Conservation (phyloP, 1,139 yeast species). For the Suhomyces coccinellae region DNA sequence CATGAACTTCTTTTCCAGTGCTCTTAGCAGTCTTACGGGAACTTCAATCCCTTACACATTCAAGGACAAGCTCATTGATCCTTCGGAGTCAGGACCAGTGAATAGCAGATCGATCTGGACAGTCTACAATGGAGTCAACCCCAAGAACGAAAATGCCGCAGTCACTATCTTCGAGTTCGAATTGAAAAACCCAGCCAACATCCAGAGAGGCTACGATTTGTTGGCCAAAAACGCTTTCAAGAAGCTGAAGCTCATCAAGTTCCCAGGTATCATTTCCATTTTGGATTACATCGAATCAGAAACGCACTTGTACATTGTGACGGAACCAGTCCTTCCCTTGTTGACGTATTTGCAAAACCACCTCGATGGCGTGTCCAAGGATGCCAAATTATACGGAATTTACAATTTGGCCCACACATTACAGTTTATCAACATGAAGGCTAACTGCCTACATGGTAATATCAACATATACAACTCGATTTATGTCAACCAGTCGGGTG, state of each 20-base stretch:
- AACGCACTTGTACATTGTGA: conserved; percentile 61
- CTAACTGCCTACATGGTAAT: conserved; percentile 66
- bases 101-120: conserved; percentile 47
- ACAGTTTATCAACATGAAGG: conserved; percentile 62
- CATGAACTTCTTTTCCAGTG: conserved; percentile 63
- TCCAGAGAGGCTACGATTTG: conserved; percentile 30
- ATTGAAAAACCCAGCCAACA: conserved; percentile 39
- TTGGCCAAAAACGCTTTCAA: conserved; percentile 66
- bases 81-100: conserved; percentile 27
- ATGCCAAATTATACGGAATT: conserved; percentile 58
- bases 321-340: conserved; percentile 76
- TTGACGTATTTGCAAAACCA: conserved; percentile 29
- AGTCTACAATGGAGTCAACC: conserved; percentile 48
- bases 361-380: conserved; percentile 25
- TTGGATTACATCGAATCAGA: conserved; percentile 73
- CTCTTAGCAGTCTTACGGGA: conserved; percentile 56
- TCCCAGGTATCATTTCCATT: conserved; percentile 75
- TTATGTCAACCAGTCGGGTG: conserved; percentile 65
- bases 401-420: conserved; percentile 57
- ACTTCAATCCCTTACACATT: conserved; percentile 57
- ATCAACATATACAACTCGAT: conserved; percentile 54
- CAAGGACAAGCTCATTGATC: conserved; percentile 41
- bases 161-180: conserved; percentile 68
- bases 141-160: conserved; percentile 35
- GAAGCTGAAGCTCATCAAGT: conserved; percentile 64